A percentile compares a stretch with the other conserved stretches of the same genome.
phyloP scores from a whole-genome alignment of 805 yeast species.

The Cyberlindnera americana region DNA sequence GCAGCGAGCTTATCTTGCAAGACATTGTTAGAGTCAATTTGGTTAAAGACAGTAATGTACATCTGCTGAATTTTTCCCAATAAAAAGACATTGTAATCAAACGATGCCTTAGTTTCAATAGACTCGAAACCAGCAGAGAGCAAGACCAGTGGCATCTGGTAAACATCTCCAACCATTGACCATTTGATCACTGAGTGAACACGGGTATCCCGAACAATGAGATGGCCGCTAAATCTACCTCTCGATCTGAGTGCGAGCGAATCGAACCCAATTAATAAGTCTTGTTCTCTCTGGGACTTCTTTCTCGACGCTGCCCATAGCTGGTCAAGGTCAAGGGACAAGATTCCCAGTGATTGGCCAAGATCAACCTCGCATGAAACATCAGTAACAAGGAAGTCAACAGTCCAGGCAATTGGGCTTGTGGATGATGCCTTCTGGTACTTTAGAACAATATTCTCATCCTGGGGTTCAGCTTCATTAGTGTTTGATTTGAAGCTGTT shows the following conservation, averaged over 20 bases:
- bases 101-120: slow-evolving; percentile 58
- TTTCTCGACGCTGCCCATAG: slow-evolving; percentile 71
- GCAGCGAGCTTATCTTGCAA: slow-evolving; percentile 62
- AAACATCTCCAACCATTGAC: slow-evolving; percentile 44
- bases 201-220: slow-evolving; percentile 47
- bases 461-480: not conserved
- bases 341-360: slow-evolving; percentile 78
- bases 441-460: slow-evolving; percentile 35
- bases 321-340: slow-evolving; percentile 50
- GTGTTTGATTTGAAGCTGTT: slow-evolving; percentile 23
- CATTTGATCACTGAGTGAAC: slow-evolving; percentile 69
- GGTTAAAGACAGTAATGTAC: slow-evolving; percentile 62
- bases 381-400: slow-evolving; percentile 53
- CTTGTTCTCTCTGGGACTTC: slow-evolving; percentile 66
- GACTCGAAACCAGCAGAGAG: slow-evolving; percentile 53
- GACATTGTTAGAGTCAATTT: slow-evolving; percentile 44
- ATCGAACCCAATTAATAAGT: slow-evolving; percentile 58
- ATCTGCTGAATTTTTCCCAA: slow-evolving; percentile 50
- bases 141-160: slow-evolving; percentile 64
- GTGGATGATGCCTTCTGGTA: slow-evolving; percentile 58
- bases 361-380: slow-evolving; percentile 61
- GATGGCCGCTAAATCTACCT: slow-evolving; percentile 78
- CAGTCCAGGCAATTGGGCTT: slow-evolving; percentile 70
- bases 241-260: slow-evolving; percentile 47
- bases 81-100: slow-evolving; percentile 84